Conservation (phyloP, 805 yeast species). For the Candida namnaoensis region DNA sequence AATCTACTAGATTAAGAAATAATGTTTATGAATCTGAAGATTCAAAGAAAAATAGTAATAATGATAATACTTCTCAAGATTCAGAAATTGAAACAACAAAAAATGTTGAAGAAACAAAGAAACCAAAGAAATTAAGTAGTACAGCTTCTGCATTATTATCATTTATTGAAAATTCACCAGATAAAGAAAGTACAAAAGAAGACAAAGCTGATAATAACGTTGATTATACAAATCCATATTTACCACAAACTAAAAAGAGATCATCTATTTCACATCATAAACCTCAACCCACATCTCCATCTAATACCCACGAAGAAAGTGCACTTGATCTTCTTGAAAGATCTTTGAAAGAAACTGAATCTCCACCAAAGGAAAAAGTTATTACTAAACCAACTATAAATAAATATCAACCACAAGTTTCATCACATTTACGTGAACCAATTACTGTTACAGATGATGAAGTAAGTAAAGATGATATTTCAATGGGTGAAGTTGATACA, state of each 20-base stretch:
- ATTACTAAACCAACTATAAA: conserved; percentile 3
- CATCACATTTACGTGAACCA: conserved; percentile 27
- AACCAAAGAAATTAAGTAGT: conserved; percentile 27
- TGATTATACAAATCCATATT: conserved; percentile 33
- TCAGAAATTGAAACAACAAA: neutral
- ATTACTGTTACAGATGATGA: conserved; percentile 13
- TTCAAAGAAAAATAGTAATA: neutral
- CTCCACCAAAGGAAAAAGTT: neutral
- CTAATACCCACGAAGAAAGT: conserved; percentile 4
- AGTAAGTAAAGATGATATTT: conserved; percentile 3
- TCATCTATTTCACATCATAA: no score
- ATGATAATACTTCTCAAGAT: neutral
- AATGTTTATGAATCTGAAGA: conserved; percentile 1
- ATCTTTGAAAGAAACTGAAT: conserved; percentile 5
- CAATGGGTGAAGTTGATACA: neutral
- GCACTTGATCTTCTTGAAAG: conserved; percentile 15
- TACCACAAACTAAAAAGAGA: conserved; percentile 9
- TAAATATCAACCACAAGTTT: conserved; percentile 26
- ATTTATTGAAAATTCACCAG: conserved; percentile 24
- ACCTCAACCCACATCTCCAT: conserved; percentile 2
- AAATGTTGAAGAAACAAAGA: neutral
- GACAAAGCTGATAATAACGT: conserved; percentile 6
- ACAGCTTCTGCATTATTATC: conserved; percentile 43
- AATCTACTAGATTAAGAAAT: conserved; percentile 20
- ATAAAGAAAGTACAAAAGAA: conserved; percentile 6